Base-by-base conservation (phyloP, 441 rosid species). In the Croton laevigatus region DNA sequence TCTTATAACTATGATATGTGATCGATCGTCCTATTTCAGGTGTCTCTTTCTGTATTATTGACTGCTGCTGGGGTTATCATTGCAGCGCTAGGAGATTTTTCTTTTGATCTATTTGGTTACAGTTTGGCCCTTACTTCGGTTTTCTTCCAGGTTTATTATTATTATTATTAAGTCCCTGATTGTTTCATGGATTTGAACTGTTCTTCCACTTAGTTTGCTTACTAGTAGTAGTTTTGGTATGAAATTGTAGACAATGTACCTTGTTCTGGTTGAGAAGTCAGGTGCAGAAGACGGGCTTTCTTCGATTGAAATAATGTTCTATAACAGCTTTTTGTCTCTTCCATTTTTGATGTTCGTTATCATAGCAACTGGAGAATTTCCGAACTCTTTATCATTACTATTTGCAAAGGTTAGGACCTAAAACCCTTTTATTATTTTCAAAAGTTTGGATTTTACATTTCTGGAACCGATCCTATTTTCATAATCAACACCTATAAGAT, bases 221-320 rank as follows among this genome's bases (percentile, higher is more conserved):
- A 11, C 54, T 75, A 9, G 68, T 59, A 20, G 5, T 60, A 9
- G 14, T 63, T 36, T 44, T 73, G 61, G 42, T 68, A 67, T 40
- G 68, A 62, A 76, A 73, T 9, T 85, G 85, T 88, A 92, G 99
- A 94, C 98, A 6, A 90, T 92, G 98, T 94, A 94, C 86, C 98
- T 94, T 62, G 94, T 94, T 23, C 77, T 94, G 75, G 98, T 94
- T 57, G 99, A 94, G 87, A 90, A 86, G 79, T 92, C 94, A 68
- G 98, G 98, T 71, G 97, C 94, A 53, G 98, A 94, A 71, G 96
- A 89, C 67, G 99, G 97, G 59, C 98, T 94, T 77, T 87, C 99
- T 65, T 94, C 97, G 7, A 57, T 88, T 11, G 98, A 94, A 81
- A 92, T 94, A 70, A 94, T 94, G 99, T 88, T 88, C 75, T 94